Base-by-base conservation (phyloP, 192 early-diverging fungal genomes). In the Coemansia sp. region DNA sequence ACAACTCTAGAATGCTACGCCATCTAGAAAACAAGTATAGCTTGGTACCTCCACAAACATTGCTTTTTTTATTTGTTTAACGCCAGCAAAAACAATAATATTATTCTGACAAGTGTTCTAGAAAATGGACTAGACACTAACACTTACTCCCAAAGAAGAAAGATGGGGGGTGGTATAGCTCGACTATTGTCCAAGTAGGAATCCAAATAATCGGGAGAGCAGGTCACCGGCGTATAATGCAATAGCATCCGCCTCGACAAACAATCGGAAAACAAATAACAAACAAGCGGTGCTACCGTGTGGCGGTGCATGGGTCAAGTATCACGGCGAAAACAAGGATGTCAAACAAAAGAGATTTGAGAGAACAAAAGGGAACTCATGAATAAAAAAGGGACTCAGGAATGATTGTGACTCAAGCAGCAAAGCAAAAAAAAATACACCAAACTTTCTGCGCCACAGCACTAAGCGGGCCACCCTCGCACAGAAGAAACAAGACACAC, bases 201-300 rank as follows among this genome's bases (percentile, higher is more conserved):
- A 45, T 21, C 46, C 46, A 48, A 48, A 48, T 48, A 48, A 48
- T 48, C 46, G 46, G 46, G 46, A 48, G 46, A 48, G 46, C 46
- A n/a, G 46, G 46, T 21, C 46, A 21, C 19, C n/a, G 8, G 46
- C 8, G 44, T 15, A 48, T 9, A 48, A 48, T 48, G 19, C 46
- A 19, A 21, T 21, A 48, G 46, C 19, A 8, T 48, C 46, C 19
- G 46, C 46, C 51, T 53, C 25, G 51, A 53, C 25, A 25, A 48
- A 25, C 48, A 51, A 51, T 7, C 9, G 48, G 48, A 11, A 51
- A 25, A 25, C 17, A 45, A 17, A 45, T 17, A 45, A 6, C 44
- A 45, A 45, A 48, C 46, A 48, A 48, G 46, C 2, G 46, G 19
- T 48, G 19, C 46, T 48, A 19, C 46, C n/a, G 19, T 48, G 46